Base-by-base conservation (phyloP, 1,284 basidiomycete species). In the Boletus sp. region DNA sequence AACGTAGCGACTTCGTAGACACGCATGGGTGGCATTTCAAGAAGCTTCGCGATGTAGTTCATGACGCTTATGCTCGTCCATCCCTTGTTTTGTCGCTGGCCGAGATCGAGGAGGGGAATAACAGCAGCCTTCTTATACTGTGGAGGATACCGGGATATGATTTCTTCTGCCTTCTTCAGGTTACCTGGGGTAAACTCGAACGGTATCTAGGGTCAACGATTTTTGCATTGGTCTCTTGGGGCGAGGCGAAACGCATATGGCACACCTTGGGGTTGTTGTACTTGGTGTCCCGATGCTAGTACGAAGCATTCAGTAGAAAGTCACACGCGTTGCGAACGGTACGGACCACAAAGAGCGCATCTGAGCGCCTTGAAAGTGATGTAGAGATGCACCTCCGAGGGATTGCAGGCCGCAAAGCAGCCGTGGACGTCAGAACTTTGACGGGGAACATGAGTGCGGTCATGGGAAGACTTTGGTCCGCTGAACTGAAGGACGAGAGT, bases 1-100 rank as follows among this genome's bases (percentile, higher is more conserved):
- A 99, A 99, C 10, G 94, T 96, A 12, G 96, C 95, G 44, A 99
- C 96, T 73, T 99, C 96, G 70, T 99, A 99, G 6, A 99, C 96
- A 16, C 95, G 86, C 96, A 99, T 99, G 46, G 92, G 91, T 8
- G 91, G 91, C 84, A 99, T 91, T 64, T 91, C 92, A 46, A 99
- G 78, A 32, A 95, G 72, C 55, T 87, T 84, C 2, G 95, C 95
- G 40, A 99, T 88, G 61, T 94, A 91, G 73, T 99, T 98, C 95
- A 99, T 99, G 53, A 95, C 94, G 61, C 88, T 91, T 60, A 99
- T 95, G 65, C 88, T 93, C n/a, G 94, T 95, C 92, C 93, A 99
- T 60, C 93, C 94, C 61, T 93, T 91, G 75, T 99, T 98, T 72
- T 99, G 96, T 58, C 93, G 81, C 73, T 99, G 96, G 2, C 87